Evolutionary conservation across 495 filamentous ascomycete species (phyloP).

Genomic region (Ascodesmis nigricans): DNA sequence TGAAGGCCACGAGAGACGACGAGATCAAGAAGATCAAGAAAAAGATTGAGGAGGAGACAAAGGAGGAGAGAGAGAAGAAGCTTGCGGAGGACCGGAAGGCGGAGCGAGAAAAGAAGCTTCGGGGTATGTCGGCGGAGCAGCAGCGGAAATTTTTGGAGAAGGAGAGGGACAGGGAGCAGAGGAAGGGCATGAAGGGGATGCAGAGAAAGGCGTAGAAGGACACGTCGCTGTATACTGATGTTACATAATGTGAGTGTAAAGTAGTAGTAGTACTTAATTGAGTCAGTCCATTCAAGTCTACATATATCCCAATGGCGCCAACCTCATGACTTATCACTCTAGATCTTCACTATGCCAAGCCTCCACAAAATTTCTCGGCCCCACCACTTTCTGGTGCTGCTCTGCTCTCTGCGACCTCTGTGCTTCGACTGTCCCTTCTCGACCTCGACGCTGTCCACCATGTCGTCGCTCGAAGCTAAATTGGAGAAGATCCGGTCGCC

Average conservation of each 20-base stretch:
- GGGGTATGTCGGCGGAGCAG: constrained; percentile 68
- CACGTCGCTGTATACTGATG: no score
- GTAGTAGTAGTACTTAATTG: no score
- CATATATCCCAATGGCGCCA: no score
- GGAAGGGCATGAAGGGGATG: constrained; percentile 49
- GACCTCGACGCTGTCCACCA: constrained; percentile 1
- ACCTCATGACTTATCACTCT: no score
- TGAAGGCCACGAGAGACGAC: constrained; percentile 59
- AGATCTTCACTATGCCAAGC: no score
- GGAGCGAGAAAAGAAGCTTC: constrained; percentile 67
- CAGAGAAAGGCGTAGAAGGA: constrained; percentile 1
- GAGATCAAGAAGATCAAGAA: constrained; percentile 59
- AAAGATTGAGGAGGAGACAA: constrained; percentile 73
- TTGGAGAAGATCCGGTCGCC: constrained; percentile 90
- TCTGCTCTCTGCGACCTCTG: no score
- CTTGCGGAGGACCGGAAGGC: constrained; percentile 76
- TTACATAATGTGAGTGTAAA: no score
- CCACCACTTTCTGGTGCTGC: no score
- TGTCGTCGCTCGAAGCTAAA: constrained; percentile 57
- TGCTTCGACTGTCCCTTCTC: no score
- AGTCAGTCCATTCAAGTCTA: no score
- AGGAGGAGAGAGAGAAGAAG: constrained; percentile 60
- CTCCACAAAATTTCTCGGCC: no score
- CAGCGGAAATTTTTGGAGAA: constrained; percentile 89
- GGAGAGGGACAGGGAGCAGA: constrained; percentile 64